Conservation (phyloP, 2,329 filamentous ascomycete genomes). For the Arthroderma sp. region DNA sequence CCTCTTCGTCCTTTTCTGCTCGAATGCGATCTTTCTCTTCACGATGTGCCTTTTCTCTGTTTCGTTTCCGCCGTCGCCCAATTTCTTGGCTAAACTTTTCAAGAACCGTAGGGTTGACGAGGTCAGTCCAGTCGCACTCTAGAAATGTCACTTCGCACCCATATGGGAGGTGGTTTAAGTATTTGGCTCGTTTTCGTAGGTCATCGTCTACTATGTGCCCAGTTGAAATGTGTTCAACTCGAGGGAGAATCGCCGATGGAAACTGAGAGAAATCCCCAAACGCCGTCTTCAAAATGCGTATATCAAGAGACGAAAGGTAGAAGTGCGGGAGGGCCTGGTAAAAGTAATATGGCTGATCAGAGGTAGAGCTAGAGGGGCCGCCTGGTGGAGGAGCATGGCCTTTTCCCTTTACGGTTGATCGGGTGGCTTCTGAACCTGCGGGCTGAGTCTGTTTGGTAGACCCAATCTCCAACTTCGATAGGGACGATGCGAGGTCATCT, state of each 20-base stretch:
- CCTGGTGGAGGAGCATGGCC: constrained; percentile 13
- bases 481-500: constrained; percentile 5
- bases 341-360: constrained; percentile 59
- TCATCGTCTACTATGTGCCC: constrained; percentile 80
- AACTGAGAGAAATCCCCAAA: constrained; percentile 74
- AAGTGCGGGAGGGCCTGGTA: constrained; percentile 80
- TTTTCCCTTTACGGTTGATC: neutral
- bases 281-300: constrained; percentile 78
- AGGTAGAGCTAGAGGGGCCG: constrained; percentile 10
- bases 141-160: constrained; percentile 87
- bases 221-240: constrained; percentile 78
- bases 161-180: constrained; percentile 70
- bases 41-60: constrained; percentile 68
- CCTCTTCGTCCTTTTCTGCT: constrained; percentile 66
- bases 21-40: constrained; percentile 77
- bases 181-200: constrained; percentile 70
- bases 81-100: constrained; percentile 64
- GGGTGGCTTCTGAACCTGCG: neutral
- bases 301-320: constrained; percentile 81
- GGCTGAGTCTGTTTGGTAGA: neutral
- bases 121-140: constrained; percentile 91
- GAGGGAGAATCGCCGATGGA: constrained; percentile 71
- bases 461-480: constrained; percentile 9
- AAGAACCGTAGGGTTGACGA: constrained; percentile 63
- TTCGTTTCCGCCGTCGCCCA: constrained; percentile 57